Evolutionary conservation across 1,284 basidiomycete genomes (phyloP).

Genomic region (Cystobasidium slooffiae): DNA sequence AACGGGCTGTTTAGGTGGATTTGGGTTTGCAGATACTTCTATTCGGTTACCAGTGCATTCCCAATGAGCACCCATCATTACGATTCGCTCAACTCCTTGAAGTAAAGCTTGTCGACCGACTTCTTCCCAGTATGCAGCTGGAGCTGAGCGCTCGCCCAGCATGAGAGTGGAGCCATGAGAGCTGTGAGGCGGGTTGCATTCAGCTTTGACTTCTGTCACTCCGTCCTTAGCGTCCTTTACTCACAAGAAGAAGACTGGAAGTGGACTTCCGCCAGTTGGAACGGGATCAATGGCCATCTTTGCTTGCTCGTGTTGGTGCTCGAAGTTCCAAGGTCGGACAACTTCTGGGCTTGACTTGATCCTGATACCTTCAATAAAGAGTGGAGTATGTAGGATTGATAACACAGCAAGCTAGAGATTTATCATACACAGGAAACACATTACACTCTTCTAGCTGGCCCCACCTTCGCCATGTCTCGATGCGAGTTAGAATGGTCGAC

Average conservation of each 20-base stretch:
- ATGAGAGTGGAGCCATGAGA: constrained; percentile 52
- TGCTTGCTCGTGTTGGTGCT: too few relatives aligned
- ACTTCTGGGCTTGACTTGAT: too few relatives aligned
- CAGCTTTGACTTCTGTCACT: background rate
- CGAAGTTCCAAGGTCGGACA: too few relatives aligned
- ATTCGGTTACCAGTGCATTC: constrained; percentile 49
- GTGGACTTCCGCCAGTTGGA: background rate
- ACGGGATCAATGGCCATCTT: background rate
- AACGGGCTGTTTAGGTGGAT: constrained; percentile 52
- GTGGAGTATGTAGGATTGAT: too few relatives aligned
- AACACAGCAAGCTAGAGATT: too few relatives aligned
- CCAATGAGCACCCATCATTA: constrained; percentile 54
- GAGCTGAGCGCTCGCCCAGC: constrained; percentile 50
- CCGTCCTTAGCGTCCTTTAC: background rate
- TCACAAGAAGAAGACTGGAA: constrained; percentile 14
- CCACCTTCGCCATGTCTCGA: too few relatives aligned
- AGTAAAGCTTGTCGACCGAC: constrained; percentile 50
- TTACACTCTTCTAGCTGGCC: too few relatives aligned
- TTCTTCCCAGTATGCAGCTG: constrained; percentile 52
- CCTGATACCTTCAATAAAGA: too few relatives aligned
- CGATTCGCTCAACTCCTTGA: constrained; percentile 51
- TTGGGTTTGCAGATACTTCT: constrained; percentile 45
- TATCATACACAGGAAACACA: too few relatives aligned
- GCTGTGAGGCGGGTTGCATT: background rate
- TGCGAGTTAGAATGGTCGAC: too few relatives aligned